Evolutionary conservation across 441 rosid species (phyloP).

Genomic region (Theobroma grandiflorum): DNA sequence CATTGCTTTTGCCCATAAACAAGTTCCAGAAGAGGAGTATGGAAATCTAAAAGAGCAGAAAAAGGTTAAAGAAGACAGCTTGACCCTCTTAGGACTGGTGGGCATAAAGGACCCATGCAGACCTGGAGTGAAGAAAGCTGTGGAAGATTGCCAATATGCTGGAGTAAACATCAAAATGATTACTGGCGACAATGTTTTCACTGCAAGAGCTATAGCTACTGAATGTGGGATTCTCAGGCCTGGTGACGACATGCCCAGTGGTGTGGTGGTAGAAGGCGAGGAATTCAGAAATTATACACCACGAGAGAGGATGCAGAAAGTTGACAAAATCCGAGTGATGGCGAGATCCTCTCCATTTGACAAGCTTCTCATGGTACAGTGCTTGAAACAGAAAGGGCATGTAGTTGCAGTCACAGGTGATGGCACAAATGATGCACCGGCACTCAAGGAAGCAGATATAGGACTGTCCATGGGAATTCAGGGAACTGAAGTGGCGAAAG

Average conservation of each 20-base stretch:
- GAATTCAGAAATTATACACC: conserved; percentile 54
- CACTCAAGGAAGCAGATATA: conserved; percentile 64
- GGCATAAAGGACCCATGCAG: conserved; percentile 68
- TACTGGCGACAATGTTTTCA: conserved; percentile 63
- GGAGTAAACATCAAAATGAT: conserved; percentile 68
- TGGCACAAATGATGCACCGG: conserved; percentile 71
- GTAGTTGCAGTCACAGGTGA: conserved; percentile 73
- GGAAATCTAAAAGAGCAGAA: conserved; percentile 22
- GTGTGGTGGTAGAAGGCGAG: conserved; percentile 53
- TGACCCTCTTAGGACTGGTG: conserved; percentile 53
- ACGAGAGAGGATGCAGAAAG: conserved; percentile 50
- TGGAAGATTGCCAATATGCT: conserved; percentile 58
- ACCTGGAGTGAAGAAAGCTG: conserved; percentile 59
- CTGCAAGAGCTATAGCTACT: conserved; percentile 62
- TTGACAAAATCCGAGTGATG: conserved; percentile 59
- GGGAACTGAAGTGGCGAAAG: conserved; percentile 68
- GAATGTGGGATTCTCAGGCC: conserved; percentile 63
- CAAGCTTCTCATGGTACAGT: conserved; percentile 64
- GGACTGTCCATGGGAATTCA: conserved; percentile 75
- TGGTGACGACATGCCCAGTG: conserved; percentile 31
- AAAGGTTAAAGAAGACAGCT: conserved; percentile 49
- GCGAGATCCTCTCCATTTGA: conserved; percentile 68
- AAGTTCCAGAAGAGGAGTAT: conserved; percentile 17
- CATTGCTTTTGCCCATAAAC: conserved; percentile 59
- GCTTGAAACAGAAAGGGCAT: conserved; percentile 59